Base-by-base conservation (phyloP, 495 filamentous ascomycete genomes). In the Cercophora samala region DNA sequence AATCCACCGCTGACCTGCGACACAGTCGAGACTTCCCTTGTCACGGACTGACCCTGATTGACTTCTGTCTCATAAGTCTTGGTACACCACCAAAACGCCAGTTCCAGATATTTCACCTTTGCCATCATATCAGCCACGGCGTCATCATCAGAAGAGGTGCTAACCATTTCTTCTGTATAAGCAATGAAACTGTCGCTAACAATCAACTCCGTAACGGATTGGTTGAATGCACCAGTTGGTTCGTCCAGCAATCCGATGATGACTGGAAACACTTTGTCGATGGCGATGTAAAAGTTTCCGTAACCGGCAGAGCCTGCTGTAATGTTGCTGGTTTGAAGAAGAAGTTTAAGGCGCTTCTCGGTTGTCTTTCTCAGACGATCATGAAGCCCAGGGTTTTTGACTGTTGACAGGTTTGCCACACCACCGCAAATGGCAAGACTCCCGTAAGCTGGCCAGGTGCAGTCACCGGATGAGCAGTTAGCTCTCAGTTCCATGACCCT, bases 401-500 rank as follows among this genome's bases (percentile, higher is more conserved):
- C 15, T 1, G 66, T 60, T 0, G 74, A 69, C 29, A 80, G 71
- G 68, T 82, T 76, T 58, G 74, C 71, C 21, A 78, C 78, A 4
- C 63, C 69, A 11, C 77, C 74, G 69, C 82, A 84, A 23, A 82
- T 68, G 0, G 77, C 78, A 1, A 84, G 68, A 0, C 80, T 79
- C n/a, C 79, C 76, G 58, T 81, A 83, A 1, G 62, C 56, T 1
- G 76, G 66, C 64, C 77, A 83, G 1, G 74, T 79, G 65, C 80
- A 83, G 62, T 81, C 79, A n/a, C 79, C 78, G 0, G 80, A 79
- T 19, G 80, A 71, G 64, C 81, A 83, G 19, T 55, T 51, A 0
- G 71, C 69, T 15, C 63, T 19, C 3, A 70, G 29, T 4, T 68
- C 24, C 15, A 60, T 62, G 0, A 73, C 26, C 1, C 32, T 25